Base-by-base conservation (phyloP, 2,329 filamentous ascomycete genomes). In the Aureobasidium uvarum region DNA sequence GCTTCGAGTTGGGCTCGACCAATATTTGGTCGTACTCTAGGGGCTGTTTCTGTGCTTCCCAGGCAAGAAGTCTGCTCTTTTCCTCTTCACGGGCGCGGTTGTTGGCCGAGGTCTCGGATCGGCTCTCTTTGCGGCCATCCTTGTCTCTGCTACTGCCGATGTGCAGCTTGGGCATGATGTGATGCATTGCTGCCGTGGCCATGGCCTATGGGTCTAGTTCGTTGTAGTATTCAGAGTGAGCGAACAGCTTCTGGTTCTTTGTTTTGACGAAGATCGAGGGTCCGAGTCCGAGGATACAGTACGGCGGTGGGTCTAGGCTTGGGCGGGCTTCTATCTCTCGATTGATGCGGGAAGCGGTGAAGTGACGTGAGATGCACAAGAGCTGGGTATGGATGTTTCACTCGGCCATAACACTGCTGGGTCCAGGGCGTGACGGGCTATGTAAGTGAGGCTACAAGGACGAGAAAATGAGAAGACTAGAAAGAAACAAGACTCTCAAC, bases 41-140 rank as follows among this genome's bases (percentile, higher is more conserved):
- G 13, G 79, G 76, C 46, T 71, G 72, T 71, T 78, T 80, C 28
- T 79, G 73, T 25, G 77, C 78, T 68, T 81, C 77, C 80, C 80
- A 83, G 54, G 80, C 77, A 41, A 76, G 76, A 25, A 82, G 73
- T 38, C 73, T 73, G 65, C 72, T 74, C 73, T 81, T 81, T 74
- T 83, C 80, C 54, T 80, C 75, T 66, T 81, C 80, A 70, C 78
- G 79, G 67, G 74, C 75, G 69, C 70, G 72, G 46, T 76, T 56
- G 64, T 54, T 59, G 51, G 66, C 68, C 46, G 45, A 51, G 62
- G 67, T 66, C 41, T 71, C 52, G 8, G 41, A 43, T 25, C 63
- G 20, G 68, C 45, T 69, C 69, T 58, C 68, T 67, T 55, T 73
- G 71, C 71, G 46, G 60, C 66, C 46, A 52, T 66, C 62, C 59